These are phyloP conservation scores for Colletotrichum orchidophilum DNA, from an alignment of 2,329 filamentous ascomycete genomes.

Conservation along the genomic window DNA sequence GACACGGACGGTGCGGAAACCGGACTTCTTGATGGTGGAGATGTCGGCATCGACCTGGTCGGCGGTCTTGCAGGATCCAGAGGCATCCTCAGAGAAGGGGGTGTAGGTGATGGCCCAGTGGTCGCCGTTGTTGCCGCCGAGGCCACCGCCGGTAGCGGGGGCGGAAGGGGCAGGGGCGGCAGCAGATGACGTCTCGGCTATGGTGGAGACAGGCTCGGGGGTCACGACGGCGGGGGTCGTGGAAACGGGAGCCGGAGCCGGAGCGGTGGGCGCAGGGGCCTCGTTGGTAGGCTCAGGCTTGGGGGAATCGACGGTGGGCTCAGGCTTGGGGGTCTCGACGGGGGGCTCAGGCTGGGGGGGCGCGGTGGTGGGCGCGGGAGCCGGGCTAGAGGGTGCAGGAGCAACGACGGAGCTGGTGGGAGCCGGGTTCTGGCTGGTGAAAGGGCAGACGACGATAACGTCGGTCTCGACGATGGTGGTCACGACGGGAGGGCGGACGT, in stretches of 20 bases:
- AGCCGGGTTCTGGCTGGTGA: constrained; percentile 51
- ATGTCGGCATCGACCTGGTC: constrained; percentile 69
- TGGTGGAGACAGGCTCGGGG: constrained; percentile 31
- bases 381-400: constrained; percentile 70
- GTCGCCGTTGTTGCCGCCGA: constrained; percentile 54
- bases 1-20: constrained; percentile 78
- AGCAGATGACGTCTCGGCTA: constrained; percentile 37
- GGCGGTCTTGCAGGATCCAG: constrained; percentile 72
- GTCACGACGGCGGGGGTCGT: constrained; percentile 38
- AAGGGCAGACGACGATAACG: constrained; percentile 77
- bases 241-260: constrained; percentile 29
- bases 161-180: constrained; percentile 37
- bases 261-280: constrained; percentile 37
- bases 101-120: constrained; percentile 85
- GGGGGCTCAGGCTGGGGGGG: too few species aligned
- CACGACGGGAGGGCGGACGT: constrained; percentile 73
- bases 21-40: constrained; percentile 67
- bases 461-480: constrained; percentile 76
- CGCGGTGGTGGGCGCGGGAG: constrained; percentile 41
- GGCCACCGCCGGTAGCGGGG: constrained; percentile 41
- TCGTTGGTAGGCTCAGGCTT: constrained; percentile 37
- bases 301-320: constrained; percentile 34
- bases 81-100: constrained; percentile 67
- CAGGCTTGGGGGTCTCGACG: constrained; percentile 37
- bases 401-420: constrained; percentile 71